Conservation (phyloP, 768 basidiomycete genomes). For the Crucibulum laeve region DNA sequence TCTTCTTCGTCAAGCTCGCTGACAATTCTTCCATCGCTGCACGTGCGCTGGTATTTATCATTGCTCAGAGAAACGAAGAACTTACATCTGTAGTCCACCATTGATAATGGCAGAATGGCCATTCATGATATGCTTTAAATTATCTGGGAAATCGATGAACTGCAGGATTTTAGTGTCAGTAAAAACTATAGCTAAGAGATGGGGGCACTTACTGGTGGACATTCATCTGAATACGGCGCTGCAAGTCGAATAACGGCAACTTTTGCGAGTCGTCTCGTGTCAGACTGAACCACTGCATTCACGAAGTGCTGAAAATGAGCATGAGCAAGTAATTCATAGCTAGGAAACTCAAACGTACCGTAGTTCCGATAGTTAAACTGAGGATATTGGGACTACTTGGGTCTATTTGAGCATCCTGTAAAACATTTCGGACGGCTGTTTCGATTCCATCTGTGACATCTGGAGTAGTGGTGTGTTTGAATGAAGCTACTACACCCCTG, state of each 20-base stretch:
- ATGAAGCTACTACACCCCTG: constrained; percentile 30
- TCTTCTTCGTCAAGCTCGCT: constrained; percentile 36
- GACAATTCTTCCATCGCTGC: constrained; percentile 24
- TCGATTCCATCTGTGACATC: constrained; percentile 60
- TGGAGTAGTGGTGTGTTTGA: constrained; percentile 51
- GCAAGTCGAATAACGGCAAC: constrained; percentile 65
- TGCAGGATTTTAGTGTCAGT: neutral
- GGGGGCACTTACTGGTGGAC: constrained; percentile 53
- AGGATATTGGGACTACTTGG: constrained; percentile 30
- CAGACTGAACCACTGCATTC: constrained; percentile 57
- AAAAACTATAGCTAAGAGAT: constrained; percentile 10
- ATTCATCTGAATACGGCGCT: constrained; percentile 53
- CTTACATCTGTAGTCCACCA: constrained; percentile 42
- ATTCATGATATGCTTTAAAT: constrained; percentile 22
- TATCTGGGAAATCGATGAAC: constrained; percentile 29
- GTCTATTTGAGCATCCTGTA: constrained; percentile 31
- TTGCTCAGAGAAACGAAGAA: constrained; percentile 3
- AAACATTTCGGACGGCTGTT: constrained; percentile 38
- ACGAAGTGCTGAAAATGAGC: constrained; percentile 36
- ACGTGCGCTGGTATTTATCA: neutral
- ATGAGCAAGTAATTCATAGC: neutral
- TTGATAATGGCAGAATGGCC: constrained; percentile 29
- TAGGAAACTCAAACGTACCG: constrained; percentile 24
- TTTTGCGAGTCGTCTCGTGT: constrained; percentile 45
- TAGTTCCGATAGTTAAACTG: constrained; percentile 58